A percentile compares a stretch with the other conserved stretches of the same genome.
Evolutionary conservation across 805 yeast species (phyloP).

Genomic region (Trichomonascus vanleenenianus): DNA sequence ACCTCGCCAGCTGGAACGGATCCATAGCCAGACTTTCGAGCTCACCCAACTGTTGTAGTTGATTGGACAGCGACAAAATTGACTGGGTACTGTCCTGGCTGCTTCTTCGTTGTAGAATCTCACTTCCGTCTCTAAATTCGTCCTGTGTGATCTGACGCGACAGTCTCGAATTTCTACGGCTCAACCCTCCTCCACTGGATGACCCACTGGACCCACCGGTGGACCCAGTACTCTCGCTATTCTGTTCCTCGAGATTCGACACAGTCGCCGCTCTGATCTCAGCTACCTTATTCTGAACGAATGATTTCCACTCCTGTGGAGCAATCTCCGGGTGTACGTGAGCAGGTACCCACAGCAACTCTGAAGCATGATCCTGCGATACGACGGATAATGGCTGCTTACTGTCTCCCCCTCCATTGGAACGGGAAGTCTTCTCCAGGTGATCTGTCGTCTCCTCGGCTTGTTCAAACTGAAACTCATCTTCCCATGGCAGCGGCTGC

Average conservation of each 20-base stretch:
- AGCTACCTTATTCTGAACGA: conserved; percentile 32
- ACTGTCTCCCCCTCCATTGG: not conserved
- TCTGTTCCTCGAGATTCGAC: conserved; percentile 4
- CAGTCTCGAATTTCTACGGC: conserved; percentile 25
- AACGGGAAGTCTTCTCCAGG: no score
- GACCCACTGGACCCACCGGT: not conserved
- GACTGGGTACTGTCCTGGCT: conserved; percentile 18
- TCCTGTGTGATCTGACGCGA: conserved; percentile 28
- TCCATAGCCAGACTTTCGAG: conserved; percentile 54
- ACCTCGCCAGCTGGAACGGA: conserved; percentile 75
- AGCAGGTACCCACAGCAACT: conserved; percentile 91
- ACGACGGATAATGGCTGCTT: conserved; percentile 3
- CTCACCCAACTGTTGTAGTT: conserved; percentile 64
- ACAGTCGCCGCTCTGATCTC: conserved; percentile 24
- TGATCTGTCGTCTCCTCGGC: not conserved
- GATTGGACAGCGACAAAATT: conserved; percentile 43
- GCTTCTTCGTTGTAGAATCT: conserved; percentile 24
- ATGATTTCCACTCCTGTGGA: conserved; percentile 62
- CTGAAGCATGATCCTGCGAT: conserved; percentile 14
- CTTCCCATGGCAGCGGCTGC: conserved; percentile 2
- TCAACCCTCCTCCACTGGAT: not conserved
- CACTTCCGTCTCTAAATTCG: conserved; percentile 27
- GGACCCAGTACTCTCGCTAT: conserved; percentile 1
- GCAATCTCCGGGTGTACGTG: conserved; percentile 89
- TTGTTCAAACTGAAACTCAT: not conserved